phyloP scores from a whole-genome alignment of 2,329 filamentous ascomycete species.

The Zarea fungicola region DNA sequence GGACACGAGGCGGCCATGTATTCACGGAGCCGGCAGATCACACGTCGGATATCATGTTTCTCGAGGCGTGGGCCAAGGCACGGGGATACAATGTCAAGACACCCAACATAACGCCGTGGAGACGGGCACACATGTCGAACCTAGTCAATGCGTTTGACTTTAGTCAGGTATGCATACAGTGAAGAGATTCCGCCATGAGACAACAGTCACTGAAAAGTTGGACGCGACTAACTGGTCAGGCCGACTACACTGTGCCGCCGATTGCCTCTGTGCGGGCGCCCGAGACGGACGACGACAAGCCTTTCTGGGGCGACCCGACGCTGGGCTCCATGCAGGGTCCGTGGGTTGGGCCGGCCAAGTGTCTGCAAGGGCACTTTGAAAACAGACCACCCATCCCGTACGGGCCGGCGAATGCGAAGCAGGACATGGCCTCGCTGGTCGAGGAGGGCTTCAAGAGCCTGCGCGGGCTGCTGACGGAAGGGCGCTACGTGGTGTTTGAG shows the following conservation, averaged over 20 bases:
- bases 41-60: constrained; percentile 47
- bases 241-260: constrained; percentile 39
- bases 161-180: constrained; percentile 25
- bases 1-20: constrained; percentile 47
- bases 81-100: constrained; percentile 27
- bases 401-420: constrained; percentile 24
- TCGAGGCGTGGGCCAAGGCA: constrained; percentile 39
- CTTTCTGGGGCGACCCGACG: constrained; percentile 27
- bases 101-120: constrained; percentile 21
- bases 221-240: constrained; percentile 15
- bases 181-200: no score
- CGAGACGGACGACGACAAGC: constrained; percentile 26
- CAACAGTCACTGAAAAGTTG: no score
- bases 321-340: constrained; percentile 13
- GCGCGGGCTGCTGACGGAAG: constrained; percentile 46
- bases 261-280: constrained; percentile 34
- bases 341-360: constrained; percentile 36
- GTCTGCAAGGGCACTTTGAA: constrained; percentile 23
- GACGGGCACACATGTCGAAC: constrained; percentile 22
- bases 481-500: constrained; percentile 48
- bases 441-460: constrained; percentile 49
- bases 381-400: constrained; percentile 36
- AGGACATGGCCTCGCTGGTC: constrained; percentile 30
- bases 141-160: constrained; percentile 33
- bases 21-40: constrained; percentile 50